Base-by-base conservation (phyloP, 2,329 filamentous ascomycete genomes). In the Fusarium transvaalense region DNA sequence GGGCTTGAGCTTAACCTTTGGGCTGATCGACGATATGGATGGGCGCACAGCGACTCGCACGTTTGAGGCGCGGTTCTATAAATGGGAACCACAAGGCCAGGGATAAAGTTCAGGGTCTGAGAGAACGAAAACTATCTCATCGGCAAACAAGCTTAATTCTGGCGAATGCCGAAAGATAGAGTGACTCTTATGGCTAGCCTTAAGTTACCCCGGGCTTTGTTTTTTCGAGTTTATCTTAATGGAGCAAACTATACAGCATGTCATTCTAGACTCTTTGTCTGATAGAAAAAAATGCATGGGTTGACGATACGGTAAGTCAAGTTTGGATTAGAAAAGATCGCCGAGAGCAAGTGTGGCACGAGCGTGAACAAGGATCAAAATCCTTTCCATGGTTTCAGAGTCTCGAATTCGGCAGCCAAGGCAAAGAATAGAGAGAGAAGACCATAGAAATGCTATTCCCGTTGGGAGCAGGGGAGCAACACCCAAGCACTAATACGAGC, bases 401-500 rank as follows among this genome's bases (percentile, higher is more conserved):
- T 47, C 47, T 35, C 42, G 56, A 54, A 43, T 47, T 38, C 50
- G 43, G 41, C 39, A 39, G 19, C 48, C 55, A 57, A 62, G 51
- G 31, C 35, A 21, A 43, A 41, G 32, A 42, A 31, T 31, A 31
- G 42, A 45, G 42, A 31, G 27, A 29, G 4, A 31, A 45, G 31
- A 45, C 23, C 17, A 15, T 25, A 37, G 29, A 25, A 41, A 43
- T 25, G 29, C 29, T 53, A 51, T 56, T 31, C 50, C 39, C 48
- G 25, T 50, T 50, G 25, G 25, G 50, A 61, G 17, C 42, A n/a
- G 25, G 23, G 41, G 25, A 29, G 25, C 7, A 9, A 43, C 17
- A 29, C 27, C 47, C 51, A 67, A 68, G 50, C 64, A 25, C 54
- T 38, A 57, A 73, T 72, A 73, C 71, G 71, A 73, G 59, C 53